Evolutionary conservation across 345 rosid genomes (phyloP).

Genomic region (Linum lewisii): DNA sequence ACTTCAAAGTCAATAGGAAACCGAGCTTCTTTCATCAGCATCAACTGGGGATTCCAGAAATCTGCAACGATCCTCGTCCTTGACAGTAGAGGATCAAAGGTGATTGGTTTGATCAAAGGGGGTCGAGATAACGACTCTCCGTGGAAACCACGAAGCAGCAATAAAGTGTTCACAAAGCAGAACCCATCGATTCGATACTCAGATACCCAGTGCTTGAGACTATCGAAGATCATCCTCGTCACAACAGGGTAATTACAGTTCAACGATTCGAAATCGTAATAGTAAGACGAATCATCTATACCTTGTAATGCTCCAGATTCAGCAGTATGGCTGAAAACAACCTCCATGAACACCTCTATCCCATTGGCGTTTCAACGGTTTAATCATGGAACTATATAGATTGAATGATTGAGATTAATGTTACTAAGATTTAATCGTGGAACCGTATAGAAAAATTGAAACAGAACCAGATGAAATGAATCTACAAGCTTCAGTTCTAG

Average conservation of each 20-base stretch:
- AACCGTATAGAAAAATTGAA: too few species aligned
- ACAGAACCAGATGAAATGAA: too few species aligned
- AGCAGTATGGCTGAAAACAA: constrained; percentile 68
- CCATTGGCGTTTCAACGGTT: constrained; percentile 61
- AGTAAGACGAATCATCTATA: too few species aligned
- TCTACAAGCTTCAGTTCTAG: too few species aligned
- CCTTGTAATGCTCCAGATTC: too few species aligned
- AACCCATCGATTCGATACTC: constrained; percentile 89
- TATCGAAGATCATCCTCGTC: constrained; percentile 59
- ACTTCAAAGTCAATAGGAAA: too few species aligned
- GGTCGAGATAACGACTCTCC: too few species aligned
- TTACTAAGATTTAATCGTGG: too few species aligned
- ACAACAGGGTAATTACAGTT: constrained; percentile 63
- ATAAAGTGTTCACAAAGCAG: constrained; percentile 66
- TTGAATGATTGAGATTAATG: constrained; percentile 52
- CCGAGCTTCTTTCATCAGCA: constrained; percentile 15
- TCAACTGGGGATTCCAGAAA: constrained; percentile 50
- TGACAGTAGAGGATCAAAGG: too few species aligned
- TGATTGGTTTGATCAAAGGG: too few species aligned
- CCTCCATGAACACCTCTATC: constrained; percentile 77
- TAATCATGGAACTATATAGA: constrained; percentile 35
- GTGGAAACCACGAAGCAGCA: constrained; percentile 52
- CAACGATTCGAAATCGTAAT: too few species aligned
- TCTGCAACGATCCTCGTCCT: too few species aligned
- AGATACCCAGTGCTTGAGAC: constrained; percentile 73